phyloP scores from a whole-genome alignment of 2,329 filamentous ascomycete species.

The Ophiocordyceps sinensis region DNA sequence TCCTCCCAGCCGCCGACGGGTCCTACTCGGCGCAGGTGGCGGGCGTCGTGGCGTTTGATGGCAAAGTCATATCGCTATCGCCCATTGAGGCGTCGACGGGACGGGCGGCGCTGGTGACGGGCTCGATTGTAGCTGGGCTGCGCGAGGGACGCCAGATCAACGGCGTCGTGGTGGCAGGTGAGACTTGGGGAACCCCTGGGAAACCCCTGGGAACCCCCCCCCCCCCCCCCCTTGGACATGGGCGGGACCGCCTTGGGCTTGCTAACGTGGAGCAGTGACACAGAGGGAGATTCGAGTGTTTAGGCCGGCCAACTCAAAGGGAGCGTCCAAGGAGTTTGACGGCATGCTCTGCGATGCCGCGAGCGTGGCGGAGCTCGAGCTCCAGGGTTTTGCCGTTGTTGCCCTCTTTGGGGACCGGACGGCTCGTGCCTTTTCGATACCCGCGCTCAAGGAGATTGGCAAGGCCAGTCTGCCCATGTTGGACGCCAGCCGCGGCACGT shows the following conservation, averaged over 20 bases:
- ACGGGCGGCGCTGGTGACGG: conserved; percentile 60
- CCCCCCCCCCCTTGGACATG: too few species aligned
- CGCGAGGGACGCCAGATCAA: conserved; percentile 61
- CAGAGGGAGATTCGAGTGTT: conserved; percentile 75
- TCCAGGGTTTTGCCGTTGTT: conserved; percentile 65
- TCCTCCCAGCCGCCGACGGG: conserved; percentile 59
- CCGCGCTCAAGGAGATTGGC: conserved; percentile 72
- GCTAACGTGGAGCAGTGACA: conserved; percentile 30
- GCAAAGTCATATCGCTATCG: conserved; percentile 57
- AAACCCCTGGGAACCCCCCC: too few species aligned
- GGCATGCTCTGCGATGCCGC: conserved; percentile 71
- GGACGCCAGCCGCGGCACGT: conserved; percentile 57
- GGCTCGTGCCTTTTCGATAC: conserved; percentile 72
- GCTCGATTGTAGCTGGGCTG: conserved; percentile 59
- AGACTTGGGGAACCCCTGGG: conserved; percentile 11
- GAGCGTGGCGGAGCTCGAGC: conserved; percentile 57
- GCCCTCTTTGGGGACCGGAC: conserved; percentile 74
- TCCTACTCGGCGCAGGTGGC: conserved; percentile 56
- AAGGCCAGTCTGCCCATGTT: conserved; percentile 52
- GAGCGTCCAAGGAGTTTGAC: conserved; percentile 85
- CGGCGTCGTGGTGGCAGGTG: conserved; percentile 65
- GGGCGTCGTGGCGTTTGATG: conserved; percentile 53
- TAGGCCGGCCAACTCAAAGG: conserved; percentile 70
- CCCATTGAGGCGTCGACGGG: conserved; percentile 73
- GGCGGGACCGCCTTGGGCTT: conserved; percentile 6